Base-by-base conservation (phyloP, 805 yeast species). In the Candida tammaniensis region DNA sequence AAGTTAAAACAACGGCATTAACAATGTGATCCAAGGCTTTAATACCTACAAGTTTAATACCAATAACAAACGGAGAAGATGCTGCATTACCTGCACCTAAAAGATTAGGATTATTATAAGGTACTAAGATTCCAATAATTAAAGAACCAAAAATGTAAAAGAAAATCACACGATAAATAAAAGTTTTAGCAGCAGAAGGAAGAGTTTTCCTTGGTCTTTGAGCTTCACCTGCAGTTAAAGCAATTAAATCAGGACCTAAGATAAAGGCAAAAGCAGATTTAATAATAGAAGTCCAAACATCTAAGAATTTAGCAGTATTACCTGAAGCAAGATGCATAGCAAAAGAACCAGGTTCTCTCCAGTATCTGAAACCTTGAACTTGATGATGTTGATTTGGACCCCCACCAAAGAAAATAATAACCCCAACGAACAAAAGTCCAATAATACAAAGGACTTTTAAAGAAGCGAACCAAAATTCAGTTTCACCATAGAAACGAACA, bases 1-100 rank as follows among this genome's bases (percentile, higher is more conserved):
- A 80, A 50, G 83, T 73, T 40, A 84, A 58, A 40, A 86, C 80
- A 50, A 82, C 76, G 1, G 80, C 88, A 56, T 86, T 86, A 51
- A 86, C 64, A 31, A 86, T 68, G 44, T 80, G 81, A 15, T 86
- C 85, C 40, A 85, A 60, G 0, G 73, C 86, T 7, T 57, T 52
- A 42, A 84, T 82, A 13, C 61, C 62, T 26, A 46, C 55, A n/a
- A 49, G 44, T 25, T 47, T 45, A 34, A 59, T 51, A 14, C 63
- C 65, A 40, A 59, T 55, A 31, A 59, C 64, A 51, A 60, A 59
- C 2, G 65, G 64, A 4, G 65, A 59, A 4, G 61, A 52, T 6
- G 59, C 59, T 13, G 58, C 64, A 40, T 38, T 49, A 46, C 78
- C 74, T 12, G 55, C 42, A 7, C 48, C 55, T 33, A 49, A 36